phyloP scores from a whole-genome alignment of 176 grass and related monocot species.

The Aechmea fasciata region DNA sequence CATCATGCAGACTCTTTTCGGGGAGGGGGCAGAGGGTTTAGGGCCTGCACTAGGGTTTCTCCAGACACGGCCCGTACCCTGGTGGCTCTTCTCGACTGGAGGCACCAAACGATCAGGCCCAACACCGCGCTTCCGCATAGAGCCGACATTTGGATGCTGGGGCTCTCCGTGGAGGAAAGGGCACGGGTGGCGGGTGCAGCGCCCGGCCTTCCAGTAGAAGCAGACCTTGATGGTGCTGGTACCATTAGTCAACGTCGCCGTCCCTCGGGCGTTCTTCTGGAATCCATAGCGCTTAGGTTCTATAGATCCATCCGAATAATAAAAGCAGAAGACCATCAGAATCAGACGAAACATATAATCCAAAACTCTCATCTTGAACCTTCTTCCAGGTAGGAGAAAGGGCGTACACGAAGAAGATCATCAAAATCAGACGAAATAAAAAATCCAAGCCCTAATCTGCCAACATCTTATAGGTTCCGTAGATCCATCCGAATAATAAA shows the following conservation, averaged over 20 bases:
- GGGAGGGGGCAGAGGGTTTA: slow-evolving; percentile 7
- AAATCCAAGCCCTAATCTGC: too few species aligned
- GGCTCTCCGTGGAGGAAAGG: slow-evolving; percentile 17
- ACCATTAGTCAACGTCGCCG: not conserved
- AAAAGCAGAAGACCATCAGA: not conserved
- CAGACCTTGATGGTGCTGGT: slow-evolving; percentile 16
- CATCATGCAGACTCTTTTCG: too few species aligned
- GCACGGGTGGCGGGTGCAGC: slow-evolving; percentile 10
- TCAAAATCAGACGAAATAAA: too few species aligned
- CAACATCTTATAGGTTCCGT: not conserved
- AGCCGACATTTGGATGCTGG: not conserved
- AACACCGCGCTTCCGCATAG: not conserved
- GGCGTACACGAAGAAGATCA: too few species aligned
- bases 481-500: not conserved
- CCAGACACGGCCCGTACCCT: slow-evolving; percentile 40
- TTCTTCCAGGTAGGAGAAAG: too few species aligned
- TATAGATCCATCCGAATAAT: not conserved
- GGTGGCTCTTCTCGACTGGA: slow-evolving; percentile 3
- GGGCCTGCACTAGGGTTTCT: slow-evolving; percentile 36
- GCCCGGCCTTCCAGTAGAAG: slow-evolving; percentile 15
- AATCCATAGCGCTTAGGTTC: not conserved
- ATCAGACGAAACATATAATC: not conserved
- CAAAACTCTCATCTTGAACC: too few species aligned
- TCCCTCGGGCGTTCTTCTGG: not conserved
- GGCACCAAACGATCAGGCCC: not conserved